Evolutionary conservation across 345 rosid species (phyloP), one percentile per base, ranked within the genome.

Genomic region (Turritis glabra): DNA sequence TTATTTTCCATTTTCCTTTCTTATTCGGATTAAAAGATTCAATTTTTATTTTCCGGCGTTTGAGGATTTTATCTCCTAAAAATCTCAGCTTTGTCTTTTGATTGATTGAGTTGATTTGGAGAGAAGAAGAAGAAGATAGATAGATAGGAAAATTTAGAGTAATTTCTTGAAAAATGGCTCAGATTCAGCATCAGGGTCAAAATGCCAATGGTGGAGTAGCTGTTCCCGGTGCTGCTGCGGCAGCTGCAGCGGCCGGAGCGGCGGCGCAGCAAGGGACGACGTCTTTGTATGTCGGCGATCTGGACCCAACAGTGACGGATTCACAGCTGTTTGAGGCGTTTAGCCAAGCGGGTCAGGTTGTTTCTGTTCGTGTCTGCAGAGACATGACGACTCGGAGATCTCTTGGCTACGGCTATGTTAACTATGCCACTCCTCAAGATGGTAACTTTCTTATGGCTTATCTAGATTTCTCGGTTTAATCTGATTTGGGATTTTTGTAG

Each of bases 331-430:
- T 84, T 63, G 90, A 92, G 80, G 79, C 88, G 63, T 92, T 92
- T 68, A 81, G 76, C 76, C 91, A 89, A 80, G 80, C 84, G 3
- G 97, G 93, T 38, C 89, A 75, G 57, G 97, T 90, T 41, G 90
- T 89, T 22, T 89, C 98, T 25, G 97, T 92, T 38, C 81, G 97
- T 75, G 93, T 93, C 44, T 93, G 97, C 61, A 81, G 94, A 74
- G 97, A 93, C 82, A 67, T 89, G 83, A 80, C 82, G 23, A 86
- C 91, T 19, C 82, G 92, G 56, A 81, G 89, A 41, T 90, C 98
- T 64, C 95, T 92, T 18, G 95, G 96, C 43, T 92, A 93, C 72
- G 98, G 89, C 43, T 93, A 93, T 35, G 91, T 93, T 22, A 93
- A 91, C 82, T 93, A 80, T 50, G 82, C 81, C 82, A 82, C 83